Evolutionary conservation across 2,329 filamentous ascomycete species (phyloP).

Genomic region (Dothideomycetes sp.): DNA sequence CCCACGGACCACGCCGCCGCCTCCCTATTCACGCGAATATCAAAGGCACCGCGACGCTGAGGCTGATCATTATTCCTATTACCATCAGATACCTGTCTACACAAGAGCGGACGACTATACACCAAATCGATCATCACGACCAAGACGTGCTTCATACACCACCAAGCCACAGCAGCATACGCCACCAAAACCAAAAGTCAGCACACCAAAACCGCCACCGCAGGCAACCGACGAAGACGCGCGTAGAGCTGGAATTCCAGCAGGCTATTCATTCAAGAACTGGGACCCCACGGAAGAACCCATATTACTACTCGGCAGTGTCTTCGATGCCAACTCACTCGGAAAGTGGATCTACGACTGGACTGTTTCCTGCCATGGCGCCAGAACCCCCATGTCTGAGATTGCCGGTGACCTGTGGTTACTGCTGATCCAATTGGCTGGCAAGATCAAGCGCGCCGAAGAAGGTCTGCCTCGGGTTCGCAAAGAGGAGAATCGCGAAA

Average conservation of each 20-base stretch:
- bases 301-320: constrained; percentile 86
- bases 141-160: constrained; percentile 33
- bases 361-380: constrained; percentile 84
- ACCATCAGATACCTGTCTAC: constrained; percentile 38
- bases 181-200: constrained; percentile 36
- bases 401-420: constrained; percentile 94
- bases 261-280: constrained; percentile 92
- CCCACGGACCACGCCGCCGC: constrained; percentile 27
- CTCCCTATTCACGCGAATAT: constrained; percentile 37
- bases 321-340: constrained; percentile 93
- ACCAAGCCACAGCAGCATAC: constrained; percentile 43
- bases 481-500: constrained; percentile 60
- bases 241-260: constrained; percentile 57
- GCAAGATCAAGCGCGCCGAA: constrained; percentile 86
- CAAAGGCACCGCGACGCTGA: constrained; percentile 41
- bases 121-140: constrained; percentile 22
- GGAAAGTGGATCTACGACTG: constrained; percentile 99
- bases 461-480: constrained; percentile 65
- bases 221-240: constrained; percentile 56
- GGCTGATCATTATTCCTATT: constrained; percentile 41
- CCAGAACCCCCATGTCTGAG: constrained; percentile 73
- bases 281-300: constrained; percentile 94
- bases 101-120: constrained; percentile 24
- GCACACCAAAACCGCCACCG: constrained; percentile 26
- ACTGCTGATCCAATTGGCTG: constrained; percentile 81